Base-by-base conservation (phyloP, 805 yeast genomes). In the Jamesozyma lodderae region DNA sequence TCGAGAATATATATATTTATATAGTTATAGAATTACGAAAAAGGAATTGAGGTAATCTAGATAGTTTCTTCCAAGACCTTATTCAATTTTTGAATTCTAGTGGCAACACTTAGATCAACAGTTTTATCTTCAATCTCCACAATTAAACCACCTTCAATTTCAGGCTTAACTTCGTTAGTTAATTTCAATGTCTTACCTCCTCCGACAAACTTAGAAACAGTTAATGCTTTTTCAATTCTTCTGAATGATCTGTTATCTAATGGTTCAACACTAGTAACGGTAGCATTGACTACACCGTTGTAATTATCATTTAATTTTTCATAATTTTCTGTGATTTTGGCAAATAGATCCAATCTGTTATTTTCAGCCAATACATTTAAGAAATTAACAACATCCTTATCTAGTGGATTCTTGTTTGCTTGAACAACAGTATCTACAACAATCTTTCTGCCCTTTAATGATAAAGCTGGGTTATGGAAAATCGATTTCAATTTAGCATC, bases 41-140 rank as follows among this genome's bases (percentile, higher is more conserved):
- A 29, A 17, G 21, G 14, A 18, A 23, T 8, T 23, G 11, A 9
- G 25, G 25, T 11, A 32, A 10, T 10, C 70, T 81, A 90, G 67
- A 88, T 74, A 47, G 95, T 71, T 72, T 90, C 96, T 54, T 74
- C 70, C 63, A 92, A 77, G 53, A 81, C 77, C 66, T 82, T 77
- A 82, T 92, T 92, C 67, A 88, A 79, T 70, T 77, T 86, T 63
- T 83, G 71, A 61, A 92, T 77, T 74, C 81, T 87, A 60, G 83
- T 66, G 43, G 88, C 72, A 52, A 92, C 77, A 43, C 94, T 81
- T 64, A 90, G 74, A 69, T 92, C 98, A 55, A 87, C 95, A 47
- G 97, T 88, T 67, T 81, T 85, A 72, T 90, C 98, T 59, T 90
- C 96, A 55, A 92, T 85, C 68, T 88, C 95, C 44, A 92, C 95